Evolutionary conservation across 208 protist genomes (phyloP).

Genomic region (Acanthamoeba lugdunensis): DNA sequence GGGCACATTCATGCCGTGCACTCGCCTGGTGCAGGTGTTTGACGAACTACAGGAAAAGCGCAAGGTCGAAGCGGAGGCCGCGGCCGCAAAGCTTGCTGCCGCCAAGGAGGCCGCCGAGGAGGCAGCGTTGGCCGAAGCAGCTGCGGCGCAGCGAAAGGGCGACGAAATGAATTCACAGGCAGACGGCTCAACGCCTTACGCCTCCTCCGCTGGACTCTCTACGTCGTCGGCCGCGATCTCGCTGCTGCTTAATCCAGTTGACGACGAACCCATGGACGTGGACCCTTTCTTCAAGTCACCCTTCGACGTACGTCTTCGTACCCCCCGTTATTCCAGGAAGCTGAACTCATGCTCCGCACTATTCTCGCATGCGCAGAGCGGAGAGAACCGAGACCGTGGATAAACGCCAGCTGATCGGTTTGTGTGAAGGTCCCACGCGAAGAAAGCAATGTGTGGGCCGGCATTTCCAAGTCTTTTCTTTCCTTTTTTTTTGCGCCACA

Average conservation of each 20-base stretch:
- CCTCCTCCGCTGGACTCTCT: not conserved
- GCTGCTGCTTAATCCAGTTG: conserved; percentile 26
- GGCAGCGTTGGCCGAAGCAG: not conserved
- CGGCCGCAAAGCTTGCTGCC: not conserved
- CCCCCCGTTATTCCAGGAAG: too few relatives aligned
- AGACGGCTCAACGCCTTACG: not conserved
- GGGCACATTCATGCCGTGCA: conserved; percentile 11
- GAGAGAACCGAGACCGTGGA: too few relatives aligned
- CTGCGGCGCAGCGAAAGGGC: not conserved
- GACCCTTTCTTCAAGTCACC: not conserved
- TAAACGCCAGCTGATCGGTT: too few relatives aligned
- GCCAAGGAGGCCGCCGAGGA: not conserved
- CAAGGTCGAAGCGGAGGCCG: conserved; percentile 7
- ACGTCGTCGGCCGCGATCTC: conserved; percentile 15
- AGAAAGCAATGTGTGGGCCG: too few relatives aligned
- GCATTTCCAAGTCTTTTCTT: too few relatives aligned
- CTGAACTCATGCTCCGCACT: too few relatives aligned
- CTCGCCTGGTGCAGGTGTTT: not conserved
- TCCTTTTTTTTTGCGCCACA: too few relatives aligned
- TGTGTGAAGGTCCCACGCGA: too few relatives aligned
- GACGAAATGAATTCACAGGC: not conserved
- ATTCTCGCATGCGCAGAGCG: too few relatives aligned
- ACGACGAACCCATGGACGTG: conserved; percentile 58
- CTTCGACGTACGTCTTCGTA: not conserved
- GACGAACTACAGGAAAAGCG: not conserved